A percentile compares a stretch with the other conserved stretches of the same genome.
These are phyloP conservation scores for Skeletonema costatum DNA, from an alignment of 108 stramenopile species.

Conservation along the genomic window DNA sequence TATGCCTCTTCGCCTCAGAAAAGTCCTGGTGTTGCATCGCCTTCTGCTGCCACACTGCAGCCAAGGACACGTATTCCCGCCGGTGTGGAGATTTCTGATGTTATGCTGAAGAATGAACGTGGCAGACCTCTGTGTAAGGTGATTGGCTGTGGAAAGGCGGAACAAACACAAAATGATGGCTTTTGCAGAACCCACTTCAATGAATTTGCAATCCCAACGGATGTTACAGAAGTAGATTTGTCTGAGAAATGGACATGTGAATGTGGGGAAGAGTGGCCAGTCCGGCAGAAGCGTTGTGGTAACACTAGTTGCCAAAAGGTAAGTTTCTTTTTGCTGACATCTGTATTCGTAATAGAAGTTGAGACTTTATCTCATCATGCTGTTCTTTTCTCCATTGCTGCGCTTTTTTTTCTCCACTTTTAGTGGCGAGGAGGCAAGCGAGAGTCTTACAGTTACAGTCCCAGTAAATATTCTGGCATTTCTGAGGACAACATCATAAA, in stretches of 20 bases:
- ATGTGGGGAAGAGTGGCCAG: constrained; percentile 4
- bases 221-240: background rate
- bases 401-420: background rate
- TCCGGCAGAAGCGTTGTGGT: constrained; percentile 15
- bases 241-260: constrained; percentile 21
- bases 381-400: background rate
- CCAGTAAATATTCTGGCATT: background rate
- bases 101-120: background rate
- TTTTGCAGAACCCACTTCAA: constrained; percentile 17
- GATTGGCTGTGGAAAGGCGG: constrained; percentile 15
- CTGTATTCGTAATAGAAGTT: background rate
- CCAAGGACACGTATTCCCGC: background rate
- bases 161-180: constrained; percentile 21
- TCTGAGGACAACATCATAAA: background rate
- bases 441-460: background rate
- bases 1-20: background rate
- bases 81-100: constrained; percentile 4
- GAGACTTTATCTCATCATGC: background rate
- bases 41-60: background rate
- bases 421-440: constrained; percentile 21
- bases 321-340: background rate
- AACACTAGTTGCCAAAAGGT: constrained; percentile 1
- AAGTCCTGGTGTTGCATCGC: background rate
- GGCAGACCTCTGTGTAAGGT: constrained; percentile 24
- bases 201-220: background rate